Base-by-base conservation (phyloP, 257 asterid genomes). In the Jasminum sambac region DNA sequence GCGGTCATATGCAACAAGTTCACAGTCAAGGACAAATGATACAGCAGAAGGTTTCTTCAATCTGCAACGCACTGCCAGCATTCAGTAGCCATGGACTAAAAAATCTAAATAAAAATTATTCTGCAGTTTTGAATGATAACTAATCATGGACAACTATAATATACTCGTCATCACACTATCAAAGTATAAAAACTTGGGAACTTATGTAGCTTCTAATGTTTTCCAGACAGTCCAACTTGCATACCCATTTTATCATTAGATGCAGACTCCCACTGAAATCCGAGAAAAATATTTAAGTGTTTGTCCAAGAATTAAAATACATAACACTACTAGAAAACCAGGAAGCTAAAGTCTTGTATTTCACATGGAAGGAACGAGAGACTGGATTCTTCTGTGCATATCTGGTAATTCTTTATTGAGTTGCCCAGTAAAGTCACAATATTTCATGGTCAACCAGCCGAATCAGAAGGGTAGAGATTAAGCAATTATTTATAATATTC, bases 21-120 rank as follows among this genome's bases (percentile, higher is more conserved):
- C 99, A 40, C 99, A 95, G 71, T 95, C 99, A 67, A 95, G 97
- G 80, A 93, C 98, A 79, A 93, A 93, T 68, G 98, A 95, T 63
- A 81, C 77, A 37, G 82, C 89, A 64, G 94, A 79, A 34, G 97
- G 84, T 67, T 71, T 78, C 77, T 87, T 89, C 21, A 91, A 81
- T 79, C 99, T 95, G 92, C 87, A 79, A 16, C 58, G 71, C 69
- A 69, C 40, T 66, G 65, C 70, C 34, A 73, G 8, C 8, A 67
- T 67, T 55, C n/a, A 75, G 69, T 48, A 68, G 67, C 57, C 74
- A 44, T 59, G 23, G 69, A 61, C 76, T 48, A 42, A 42, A 12
- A 67, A 52, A 63, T 19, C 69, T 19, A 50, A 30, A n/a, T n/a
- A n/a, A n/a, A n/a, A 41, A 41, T 11, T 41, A 41, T 38, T 63